Evolutionary conservation across 805 yeast genomes (phyloP), one percentile per base, ranked within the genome.

Genomic region (Saccharomycopsis sp.): DNA sequence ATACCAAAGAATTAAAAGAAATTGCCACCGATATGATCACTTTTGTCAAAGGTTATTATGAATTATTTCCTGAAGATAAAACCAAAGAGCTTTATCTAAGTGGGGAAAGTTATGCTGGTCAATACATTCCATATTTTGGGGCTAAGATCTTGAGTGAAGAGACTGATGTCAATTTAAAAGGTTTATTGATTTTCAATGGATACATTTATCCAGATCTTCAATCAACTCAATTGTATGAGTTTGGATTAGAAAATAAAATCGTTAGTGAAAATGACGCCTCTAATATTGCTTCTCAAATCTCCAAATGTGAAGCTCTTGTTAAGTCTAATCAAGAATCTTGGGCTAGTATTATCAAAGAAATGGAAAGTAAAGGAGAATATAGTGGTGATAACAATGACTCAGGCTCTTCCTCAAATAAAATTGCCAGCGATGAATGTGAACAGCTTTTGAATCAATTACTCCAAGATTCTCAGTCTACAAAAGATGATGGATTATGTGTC

Each of bases 71-170:
- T 1, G 76, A 81, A 36, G 85, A 83, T 49, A 47, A 56, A 2
- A 50, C 52, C 4, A 76, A 79, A 45, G 81, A 84, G 21, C 62
- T 92, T 2, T 74, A 76, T 48, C 59, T 92, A 26, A 94, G 95
- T 0, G 98, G 98, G 23, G 98, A 92, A 63, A 83, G 95, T 49
- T 92, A 81, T 61, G 97, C 97, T 1, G 98, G 98, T 17, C 96
- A 92, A 57, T 92, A 86, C 56, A 82, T 92, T 40, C 97, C 98
- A 1, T 84, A 37, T 31, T 14, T 41, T 47, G 38, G 40, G 29
- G 41, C 41, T 18, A 39, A 39, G n/a, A 15, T 33, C 25, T 34
- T 40, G n/a, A 21, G 21, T 20, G 42, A 40, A 28, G 34, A 20
- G 2, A 6, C 39, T 3, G 37, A 49, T 3, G 45, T 69, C 26